Evolutionary conservation across 2,329 filamentous ascomycete species (phyloP).

Genomic region (Fusarium irregulare): DNA sequence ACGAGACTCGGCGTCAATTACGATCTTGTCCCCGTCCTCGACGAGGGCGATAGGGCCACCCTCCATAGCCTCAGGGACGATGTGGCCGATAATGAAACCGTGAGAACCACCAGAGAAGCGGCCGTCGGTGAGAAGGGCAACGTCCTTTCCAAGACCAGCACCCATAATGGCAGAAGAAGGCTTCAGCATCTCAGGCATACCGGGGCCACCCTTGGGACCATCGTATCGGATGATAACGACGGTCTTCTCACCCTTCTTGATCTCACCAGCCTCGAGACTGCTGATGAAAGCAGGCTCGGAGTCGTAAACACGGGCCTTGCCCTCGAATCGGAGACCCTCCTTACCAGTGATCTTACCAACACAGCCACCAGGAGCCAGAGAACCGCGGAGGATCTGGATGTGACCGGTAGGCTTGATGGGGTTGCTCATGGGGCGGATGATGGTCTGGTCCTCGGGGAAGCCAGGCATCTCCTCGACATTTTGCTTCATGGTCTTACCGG

Average conservation of each 20-base stretch:
- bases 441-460: slow-evolving; percentile 79
- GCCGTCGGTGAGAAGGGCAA: slow-evolving; percentile 79
- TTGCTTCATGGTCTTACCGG: slow-evolving; percentile 88
- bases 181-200: slow-evolving; percentile 96
- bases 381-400: slow-evolving; percentile 87
- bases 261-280: slow-evolving; percentile 79
- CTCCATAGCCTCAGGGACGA: slow-evolving; percentile 87
- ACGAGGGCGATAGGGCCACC: slow-evolving; percentile 88
- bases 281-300: slow-evolving; percentile 84
- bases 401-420: slow-evolving; percentile 91
- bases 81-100: slow-evolving; percentile 88
- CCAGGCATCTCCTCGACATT: slow-evolving; percentile 82
- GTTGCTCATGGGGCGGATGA: slow-evolving; percentile 83
- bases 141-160: slow-evolving; percentile 80
- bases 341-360: slow-evolving; percentile 96
- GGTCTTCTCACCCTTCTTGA: slow-evolving; percentile 87
- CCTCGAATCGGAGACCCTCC: slow-evolving; percentile 85
- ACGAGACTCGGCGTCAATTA: slow-evolving; percentile 82
- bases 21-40: slow-evolving; percentile 81
- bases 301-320: slow-evolving; percentile 85
- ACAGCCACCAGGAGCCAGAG: slow-evolving; percentile 85
- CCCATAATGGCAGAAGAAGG: slow-evolving; percentile 95
- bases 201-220: slow-evolving; percentile 90
- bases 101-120: slow-evolving; percentile 85
- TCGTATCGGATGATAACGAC: slow-evolving; percentile 94